Percentiles rank a stretch among this genome's conserved stretches.
Conservation (phyloP, 768 basidiomycete genomes). For the Pleurotus cornucopiae region DNA sequence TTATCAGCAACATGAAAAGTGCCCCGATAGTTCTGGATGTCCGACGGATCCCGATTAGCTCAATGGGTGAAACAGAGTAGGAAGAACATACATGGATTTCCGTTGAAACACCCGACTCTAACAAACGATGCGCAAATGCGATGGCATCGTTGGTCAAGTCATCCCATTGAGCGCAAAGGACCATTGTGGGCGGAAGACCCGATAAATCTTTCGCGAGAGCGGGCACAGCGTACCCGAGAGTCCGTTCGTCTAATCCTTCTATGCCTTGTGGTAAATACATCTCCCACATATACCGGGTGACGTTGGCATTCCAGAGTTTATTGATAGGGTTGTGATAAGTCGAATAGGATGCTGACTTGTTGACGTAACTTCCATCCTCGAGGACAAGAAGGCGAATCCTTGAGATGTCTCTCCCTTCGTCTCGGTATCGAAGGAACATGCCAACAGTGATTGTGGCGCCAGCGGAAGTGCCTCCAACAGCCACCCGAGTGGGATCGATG, state of each 20-base stretch:
- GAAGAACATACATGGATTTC: conserved; percentile 6
- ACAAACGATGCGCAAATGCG: conserved; percentile 7
- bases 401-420: conserved; percentile 2
- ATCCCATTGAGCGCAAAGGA: conserved; percentile 9
- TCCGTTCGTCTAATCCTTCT: conserved; percentile 3
- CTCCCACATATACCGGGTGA: conserved; percentile 7
- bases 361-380: conserved; percentile 7
- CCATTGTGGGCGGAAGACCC: conserved; percentile 5
- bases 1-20: conserved; percentile 10
- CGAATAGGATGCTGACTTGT: conserved; percentile 8
- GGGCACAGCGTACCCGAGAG: conserved; percentile 6
- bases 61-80: conserved; percentile 1
- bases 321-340: conserved; percentile 9
- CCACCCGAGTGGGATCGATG: conserved; percentile 4
- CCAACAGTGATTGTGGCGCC: conserved; percentile 7
- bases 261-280: conserved; percentile 4
- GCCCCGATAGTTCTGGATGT: conserved; percentile 9
- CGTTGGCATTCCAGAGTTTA: conserved; percentile 8
- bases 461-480: conserved; percentile 6
- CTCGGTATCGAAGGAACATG: conserved; percentile 9
- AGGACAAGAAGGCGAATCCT: conserved; percentile 5
- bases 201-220: conserved; percentile 8
- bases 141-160: conserved; percentile 9
- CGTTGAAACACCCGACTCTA: conserved; percentile 6
- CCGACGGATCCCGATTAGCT: conserved; percentile 4